Evolutionary conservation across 176 grass and related monocot genomes (phyloP).

Genomic region (Lolium rigidum): DNA sequence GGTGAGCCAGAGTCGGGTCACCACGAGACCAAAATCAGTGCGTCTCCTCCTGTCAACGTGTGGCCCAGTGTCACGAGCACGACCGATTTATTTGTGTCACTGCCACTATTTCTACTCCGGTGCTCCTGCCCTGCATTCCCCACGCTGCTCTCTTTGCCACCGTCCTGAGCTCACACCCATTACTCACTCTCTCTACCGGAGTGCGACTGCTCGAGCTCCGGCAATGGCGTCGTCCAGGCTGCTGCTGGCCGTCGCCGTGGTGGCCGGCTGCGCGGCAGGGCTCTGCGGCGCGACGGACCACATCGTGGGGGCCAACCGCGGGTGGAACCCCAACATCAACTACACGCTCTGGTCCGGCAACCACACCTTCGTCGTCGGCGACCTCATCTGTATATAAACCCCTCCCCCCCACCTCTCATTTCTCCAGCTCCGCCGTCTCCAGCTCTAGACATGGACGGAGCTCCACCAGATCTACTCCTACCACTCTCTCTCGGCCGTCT

Average conservation of each 20-base stretch:
- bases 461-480: conserved; percentile 4
- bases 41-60: background rate
- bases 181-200: background rate
- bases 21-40: background rate
- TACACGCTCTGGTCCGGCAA: conserved; percentile 83
- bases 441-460: background rate
- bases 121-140: background rate
- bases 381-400: conserved; percentile 79
- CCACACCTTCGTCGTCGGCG: conserved; percentile 79
- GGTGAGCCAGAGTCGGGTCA: background rate
- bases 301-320: conserved; percentile 80
- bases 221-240: no score
- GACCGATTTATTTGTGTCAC: background rate
- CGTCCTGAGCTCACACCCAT: no score
- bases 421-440: background rate
- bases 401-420: background rate
- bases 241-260: background rate
- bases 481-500: background rate
- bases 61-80: background rate
- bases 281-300: conserved; percentile 70
- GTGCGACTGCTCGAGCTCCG: no score
- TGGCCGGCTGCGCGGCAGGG: background rate
- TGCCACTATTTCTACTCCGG: background rate
- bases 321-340: conserved; percentile 98
- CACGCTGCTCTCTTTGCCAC: background rate